These are phyloP conservation scores for Boletus fagicola DNA, from an alignment of 768 basidiomycete species.

Conservation along the genomic window DNA sequence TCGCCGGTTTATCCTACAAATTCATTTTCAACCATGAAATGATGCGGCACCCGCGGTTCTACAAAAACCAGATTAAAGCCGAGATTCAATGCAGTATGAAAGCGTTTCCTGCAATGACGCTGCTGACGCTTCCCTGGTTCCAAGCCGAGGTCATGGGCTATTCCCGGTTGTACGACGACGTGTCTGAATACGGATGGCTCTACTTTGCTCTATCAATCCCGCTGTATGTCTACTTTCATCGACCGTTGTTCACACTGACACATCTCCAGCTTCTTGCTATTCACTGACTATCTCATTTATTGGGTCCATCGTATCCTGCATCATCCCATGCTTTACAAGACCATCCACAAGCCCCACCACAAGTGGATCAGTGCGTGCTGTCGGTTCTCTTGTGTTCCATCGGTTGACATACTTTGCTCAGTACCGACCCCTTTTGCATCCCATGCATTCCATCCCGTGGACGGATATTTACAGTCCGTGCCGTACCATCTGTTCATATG, in stretches of 20 bases:
- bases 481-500: conserved; percentile 94
- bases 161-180: conserved; percentile 71
- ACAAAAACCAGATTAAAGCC: conserved; percentile 77
- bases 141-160: conserved; percentile 86
- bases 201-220: conserved; percentile 69
- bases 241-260: not conserved
- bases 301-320: conserved; percentile 96
- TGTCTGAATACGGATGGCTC: conserved; percentile 76
- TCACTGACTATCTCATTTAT: conserved; percentile 93
- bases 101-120: conserved; percentile 79
- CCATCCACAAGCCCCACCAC: conserved; percentile 96
- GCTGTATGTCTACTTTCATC: conserved; percentile 46
- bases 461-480: conserved; percentile 91
- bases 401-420: conserved; percentile 32
- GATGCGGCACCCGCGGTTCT: conserved; percentile 93
- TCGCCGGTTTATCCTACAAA: conserved; percentile 80
- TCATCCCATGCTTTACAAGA: conserved; percentile 82
- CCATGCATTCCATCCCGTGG: conserved; percentile 95
- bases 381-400: not conserved
- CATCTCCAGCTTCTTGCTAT: conserved; percentile 61
- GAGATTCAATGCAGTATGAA: conserved; percentile 77
- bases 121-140: conserved; percentile 93
- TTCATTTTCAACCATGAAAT: conserved; percentile 93
- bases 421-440: conserved; percentile 98
- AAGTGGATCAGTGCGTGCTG: conserved; percentile 84